phyloP scores from a whole-genome alignment of 768 basidiomycete species.

The Lactifluus pinguis region DNA sequence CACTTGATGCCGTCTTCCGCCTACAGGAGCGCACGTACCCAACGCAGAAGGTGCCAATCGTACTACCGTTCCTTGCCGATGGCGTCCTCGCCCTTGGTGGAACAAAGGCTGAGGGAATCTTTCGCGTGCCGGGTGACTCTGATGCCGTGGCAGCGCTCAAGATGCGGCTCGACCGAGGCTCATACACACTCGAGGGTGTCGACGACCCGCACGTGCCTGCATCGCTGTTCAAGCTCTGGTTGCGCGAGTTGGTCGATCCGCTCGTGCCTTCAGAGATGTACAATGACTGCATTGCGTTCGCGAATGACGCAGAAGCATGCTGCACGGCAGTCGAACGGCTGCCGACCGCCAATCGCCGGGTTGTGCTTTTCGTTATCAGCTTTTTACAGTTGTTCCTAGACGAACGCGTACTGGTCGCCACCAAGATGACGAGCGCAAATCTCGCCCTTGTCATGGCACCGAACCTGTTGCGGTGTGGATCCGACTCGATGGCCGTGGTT shows the following conservation, averaged over 20 bases:
- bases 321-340: slow-evolving; percentile 67
- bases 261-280: slow-evolving; percentile 86
- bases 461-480: slow-evolving; percentile 78
- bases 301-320: slow-evolving; percentile 59
- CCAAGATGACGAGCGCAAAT: slow-evolving; percentile 88
- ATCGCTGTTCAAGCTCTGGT: slow-evolving; percentile 87
- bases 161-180: slow-evolving; percentile 81
- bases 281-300: slow-evolving; percentile 73
- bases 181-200: slow-evolving; percentile 82
- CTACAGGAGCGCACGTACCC: slow-evolving; percentile 85
- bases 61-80: slow-evolving; percentile 88
- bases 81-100: slow-evolving; percentile 87
- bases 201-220: slow-evolving; percentile 89
- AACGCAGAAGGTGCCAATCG: slow-evolving; percentile 77
- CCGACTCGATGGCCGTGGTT: slow-evolving; percentile 80
- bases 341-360: slow-evolving; percentile 79
- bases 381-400: slow-evolving; percentile 86
- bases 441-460: slow-evolving; percentile 89
- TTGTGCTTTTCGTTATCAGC: slow-evolving; percentile 81
- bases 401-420: slow-evolving; percentile 57
- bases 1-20: slow-evolving; percentile 73
- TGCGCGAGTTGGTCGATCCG: slow-evolving; percentile 88
- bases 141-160: slow-evolving; percentile 86
- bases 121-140: slow-evolving; percentile 84
- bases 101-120: slow-evolving; percentile 80